phyloP scores from a whole-genome alignment of 2,329 filamentous ascomycete species.

The Aspergillus uvarum region DNA sequence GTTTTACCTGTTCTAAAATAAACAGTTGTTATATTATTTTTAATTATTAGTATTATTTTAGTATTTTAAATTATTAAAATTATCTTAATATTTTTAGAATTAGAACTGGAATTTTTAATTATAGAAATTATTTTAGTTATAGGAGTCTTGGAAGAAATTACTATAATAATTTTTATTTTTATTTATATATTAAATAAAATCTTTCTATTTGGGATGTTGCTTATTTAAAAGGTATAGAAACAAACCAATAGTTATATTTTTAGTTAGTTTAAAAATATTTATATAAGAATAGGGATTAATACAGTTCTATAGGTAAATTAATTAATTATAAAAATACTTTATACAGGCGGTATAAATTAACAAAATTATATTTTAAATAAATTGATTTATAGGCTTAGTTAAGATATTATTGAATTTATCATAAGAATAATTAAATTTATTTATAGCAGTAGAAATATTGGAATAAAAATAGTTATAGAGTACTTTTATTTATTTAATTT shows the following conservation, averaged over 20 bases:
- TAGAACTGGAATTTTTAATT: neutral
- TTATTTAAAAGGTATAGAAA: neutral
- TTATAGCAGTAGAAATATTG: no score
- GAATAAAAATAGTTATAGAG: no score
- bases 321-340: neutral
- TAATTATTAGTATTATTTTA: no score
- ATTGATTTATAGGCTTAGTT: neutral
- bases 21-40: neutral
- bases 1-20: neutral
- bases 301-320: neutral
- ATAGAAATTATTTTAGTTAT: neutral
- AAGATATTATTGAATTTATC: no score
- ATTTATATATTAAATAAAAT: neutral
- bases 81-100: neutral
- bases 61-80: neutral
- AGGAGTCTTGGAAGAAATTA: neutral
- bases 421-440: no score
- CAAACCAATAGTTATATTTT: neutral
- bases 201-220: rapidly evolving
- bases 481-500: no score
- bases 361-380: neutral
- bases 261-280: neutral
- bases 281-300: neutral
- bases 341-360: neutral
- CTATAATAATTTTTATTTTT: neutral